Conservation (phyloP, 768 basidiomycete genomes). For the Boletus tomentosulus region DNA sequence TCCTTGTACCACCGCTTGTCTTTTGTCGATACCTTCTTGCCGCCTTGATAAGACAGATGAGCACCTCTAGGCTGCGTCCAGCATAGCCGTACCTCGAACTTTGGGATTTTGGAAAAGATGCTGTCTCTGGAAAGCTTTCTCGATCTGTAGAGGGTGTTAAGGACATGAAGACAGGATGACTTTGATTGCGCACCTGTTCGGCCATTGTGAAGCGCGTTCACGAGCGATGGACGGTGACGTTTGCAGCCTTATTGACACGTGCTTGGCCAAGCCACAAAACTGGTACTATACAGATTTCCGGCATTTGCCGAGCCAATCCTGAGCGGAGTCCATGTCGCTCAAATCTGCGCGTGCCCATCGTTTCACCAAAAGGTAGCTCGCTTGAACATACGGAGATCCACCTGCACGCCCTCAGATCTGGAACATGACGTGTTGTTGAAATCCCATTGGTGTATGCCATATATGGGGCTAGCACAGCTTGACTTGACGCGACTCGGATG, state of each 20-base stretch:
- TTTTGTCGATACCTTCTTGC: slow-evolving; percentile 91
- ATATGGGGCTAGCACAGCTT: background rate
- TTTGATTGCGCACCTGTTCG: slow-evolving; percentile 47
- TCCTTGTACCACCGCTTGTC: slow-evolving; percentile 99
- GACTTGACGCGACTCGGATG: slow-evolving; percentile 5
- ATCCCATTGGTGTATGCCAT: too few relatives aligned
- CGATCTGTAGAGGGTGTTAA: slow-evolving; percentile 52
- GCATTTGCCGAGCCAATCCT: slow-evolving; percentile 26
- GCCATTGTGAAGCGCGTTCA: slow-evolving; percentile 43
- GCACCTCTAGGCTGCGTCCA: slow-evolving; percentile 1
- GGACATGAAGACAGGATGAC: background rate
- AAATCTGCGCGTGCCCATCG: too few relatives aligned
- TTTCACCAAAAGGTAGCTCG: too few relatives aligned
- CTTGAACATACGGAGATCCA: background rate
- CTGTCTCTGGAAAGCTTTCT: slow-evolving; percentile 98
- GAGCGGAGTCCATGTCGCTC: too few relatives aligned
- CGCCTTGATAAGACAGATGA: slow-evolving; percentile 40
- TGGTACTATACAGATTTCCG: slow-evolving; percentile 40
- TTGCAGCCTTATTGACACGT: background rate
- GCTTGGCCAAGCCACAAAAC: slow-evolving; percentile 33
- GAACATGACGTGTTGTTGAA: too few relatives aligned
- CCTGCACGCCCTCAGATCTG: too few relatives aligned
- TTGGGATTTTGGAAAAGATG: slow-evolving; percentile 97
- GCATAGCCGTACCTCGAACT: slow-evolving; percentile 64
- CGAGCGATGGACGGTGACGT: slow-evolving; percentile 4